Evolutionary conservation across 352 stramenopile genomes (phyloP), one percentile per base, ranked within the genome.

Genomic region (Globisporangium solare): DNA sequence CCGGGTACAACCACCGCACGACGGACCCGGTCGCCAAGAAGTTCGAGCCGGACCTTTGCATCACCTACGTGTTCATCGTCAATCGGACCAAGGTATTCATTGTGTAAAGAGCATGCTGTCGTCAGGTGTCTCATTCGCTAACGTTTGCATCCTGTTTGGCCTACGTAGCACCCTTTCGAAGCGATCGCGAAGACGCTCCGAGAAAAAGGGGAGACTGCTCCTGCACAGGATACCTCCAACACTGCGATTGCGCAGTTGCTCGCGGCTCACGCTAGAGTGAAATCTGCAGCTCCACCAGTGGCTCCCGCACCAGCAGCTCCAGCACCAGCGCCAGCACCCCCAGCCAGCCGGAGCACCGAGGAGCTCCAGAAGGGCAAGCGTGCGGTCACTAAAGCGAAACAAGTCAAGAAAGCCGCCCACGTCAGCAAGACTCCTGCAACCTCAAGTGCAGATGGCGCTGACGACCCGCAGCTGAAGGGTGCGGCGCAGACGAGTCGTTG

Each of bases 1-100:
- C 86, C 3, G 87, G 87, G 3, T 96, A 96, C 64, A 64, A 78
- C n/a, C 87, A 96, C 51, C 84, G 85, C 35, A 96, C 87, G 49
- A 96, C 87, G 6, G 83, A 95, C 63, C 86, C 85, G 35, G 70
- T 83, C 37, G 87, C 87, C 39, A 94, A 94, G 65, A 76, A 70
- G 46, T 95, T 94, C 49, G 84, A 96, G 57, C 64, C 86, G 2
- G 78, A 92, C 45, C 68, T 88, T 3, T 95, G 87, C 58, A 70
- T 79, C 58, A 94, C 83, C 13, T 96, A 94, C 63, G 73, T 91
- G 21, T 96, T 95, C 57, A 73, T 96, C 51, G 83, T 93, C 24
- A 87, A 95, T 64, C 79, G 85, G 17, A 58, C 54, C 21, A 90
- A 89, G 67, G 83, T 95, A 66, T 27, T 52, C n/a, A n/a, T 48